A percentile compares a stretch with the other conserved stretches of the same genome.
phyloP scores from a whole-genome alignment of 1,284 basidiomycete genomes.

The Cutaneotrichosporon dermatis region DNA sequence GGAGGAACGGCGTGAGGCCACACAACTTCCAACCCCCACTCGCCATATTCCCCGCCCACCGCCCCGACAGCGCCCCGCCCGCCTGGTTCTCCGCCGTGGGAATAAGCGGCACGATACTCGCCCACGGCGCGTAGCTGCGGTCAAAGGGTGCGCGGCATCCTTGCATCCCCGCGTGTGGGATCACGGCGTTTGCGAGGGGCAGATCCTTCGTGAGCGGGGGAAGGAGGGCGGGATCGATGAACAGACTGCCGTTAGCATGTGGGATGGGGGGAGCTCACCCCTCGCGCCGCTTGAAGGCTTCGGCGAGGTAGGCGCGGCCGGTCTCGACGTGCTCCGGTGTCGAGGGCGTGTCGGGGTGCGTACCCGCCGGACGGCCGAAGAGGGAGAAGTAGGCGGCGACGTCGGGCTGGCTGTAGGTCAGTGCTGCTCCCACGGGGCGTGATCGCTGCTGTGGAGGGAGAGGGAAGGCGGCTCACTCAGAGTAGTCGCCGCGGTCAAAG shows the following conservation, averaged over 20 bases:
- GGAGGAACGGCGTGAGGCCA: conserved; percentile 3
- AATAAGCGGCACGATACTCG: background rate
- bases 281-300: conserved; percentile 9
- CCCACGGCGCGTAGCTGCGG: conserved; percentile 3
- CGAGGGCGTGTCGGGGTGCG: background rate
- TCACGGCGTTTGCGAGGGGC: background rate
- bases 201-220: background rate
- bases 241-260: background rate
- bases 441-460: background rate
- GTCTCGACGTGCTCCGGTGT: background rate
- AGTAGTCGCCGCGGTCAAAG: background rate
- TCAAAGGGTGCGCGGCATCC: background rate
- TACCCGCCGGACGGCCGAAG: conserved; percentile 1
- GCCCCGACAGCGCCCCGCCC: background rate
- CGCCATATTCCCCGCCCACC: conserved; percentile 4
- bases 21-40: conserved; percentile 2
- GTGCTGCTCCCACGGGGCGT: background rate
- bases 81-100: conserved; percentile 1
- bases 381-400: conserved; percentile 6
- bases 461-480: background rate
- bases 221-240: conserved; percentile 3
- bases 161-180: conserved; percentile 1
- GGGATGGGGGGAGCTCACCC: background rate
- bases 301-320: conserved; percentile 1
- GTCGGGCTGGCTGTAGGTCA: conserved; percentile 7